Conservation (phyloP, 2,329 filamentous ascomycete genomes). For the Hypoxylon sp. region DNA sequence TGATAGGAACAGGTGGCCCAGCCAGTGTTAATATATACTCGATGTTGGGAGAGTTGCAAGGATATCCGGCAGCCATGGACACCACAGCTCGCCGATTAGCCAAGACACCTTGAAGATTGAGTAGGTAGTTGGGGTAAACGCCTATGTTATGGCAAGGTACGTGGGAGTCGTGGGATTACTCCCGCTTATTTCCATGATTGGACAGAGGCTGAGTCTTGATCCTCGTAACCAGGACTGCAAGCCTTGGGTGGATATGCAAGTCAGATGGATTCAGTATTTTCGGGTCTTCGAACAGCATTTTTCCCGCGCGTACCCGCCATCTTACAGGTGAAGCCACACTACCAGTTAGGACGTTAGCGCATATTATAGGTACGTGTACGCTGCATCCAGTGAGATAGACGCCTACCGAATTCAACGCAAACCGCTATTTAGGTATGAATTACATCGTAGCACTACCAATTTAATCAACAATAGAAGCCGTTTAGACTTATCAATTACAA, state of each 20-base stretch:
- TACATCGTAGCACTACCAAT: neutral
- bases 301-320: neutral
- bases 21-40: neutral
- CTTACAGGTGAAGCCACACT: neutral
- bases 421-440: too few species aligned
- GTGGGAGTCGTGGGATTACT: conserved; percentile 1
- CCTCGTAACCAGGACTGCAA: neutral
- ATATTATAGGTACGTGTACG: neutral
- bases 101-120: conserved; percentile 15
- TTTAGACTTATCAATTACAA: neutral
- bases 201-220: conserved; percentile 6
- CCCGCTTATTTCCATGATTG: neutral
- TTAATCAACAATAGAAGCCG: neutral
- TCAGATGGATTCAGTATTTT: neutral
- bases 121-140: neutral
- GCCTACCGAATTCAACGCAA: too few species aligned
- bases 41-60: neutral
- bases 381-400: too few species aligned
- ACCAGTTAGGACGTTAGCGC: neutral
- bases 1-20: neutral
- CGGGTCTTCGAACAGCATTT: conserved; percentile 2
- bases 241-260: neutral
- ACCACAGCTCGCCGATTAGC: conserved; percentile 25
- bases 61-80: neutral
- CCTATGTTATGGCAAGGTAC: neutral